Percentiles rank a stretch among this genome's conserved stretches.
phyloP scores from a whole-genome alignment of 2,329 filamentous ascomycete species.

The Fusarium goolgardi region DNA sequence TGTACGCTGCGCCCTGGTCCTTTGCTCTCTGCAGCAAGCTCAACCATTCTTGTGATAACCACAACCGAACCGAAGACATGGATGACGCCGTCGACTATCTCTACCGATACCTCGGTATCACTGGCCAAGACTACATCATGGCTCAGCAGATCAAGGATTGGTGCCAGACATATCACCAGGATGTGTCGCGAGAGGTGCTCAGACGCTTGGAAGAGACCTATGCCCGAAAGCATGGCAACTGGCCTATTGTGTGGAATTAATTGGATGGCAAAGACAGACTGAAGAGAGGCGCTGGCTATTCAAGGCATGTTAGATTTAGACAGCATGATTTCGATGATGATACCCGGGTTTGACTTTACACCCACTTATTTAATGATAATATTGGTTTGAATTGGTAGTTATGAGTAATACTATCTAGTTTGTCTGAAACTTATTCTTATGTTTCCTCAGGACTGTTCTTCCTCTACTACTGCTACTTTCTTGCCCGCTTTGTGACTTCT shows the following conservation, averaged over 20 bases:
- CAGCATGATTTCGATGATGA: conserved; percentile 25
- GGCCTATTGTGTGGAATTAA: conserved; percentile 34
- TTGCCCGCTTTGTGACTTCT: background rate
- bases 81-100: conserved; percentile 40
- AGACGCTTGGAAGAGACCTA: conserved; percentile 26
- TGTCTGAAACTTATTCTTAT: background rate
- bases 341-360: conserved; percentile 28
- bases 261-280: background rate
- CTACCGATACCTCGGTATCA: conserved; percentile 21
- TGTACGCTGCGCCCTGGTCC: conserved; percentile 40
- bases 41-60: conserved; percentile 33
- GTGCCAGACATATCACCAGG: conserved; percentile 36
- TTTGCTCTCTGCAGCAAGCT: conserved; percentile 41
- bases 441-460: background rate
- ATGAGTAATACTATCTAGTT: background rate
- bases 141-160: conserved; percentile 20
- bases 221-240: conserved; percentile 18
- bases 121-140: conserved; percentile 8
- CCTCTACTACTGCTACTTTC: background rate
- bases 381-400: conserved; percentile 5
- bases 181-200: conserved; percentile 25
- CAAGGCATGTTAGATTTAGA: conserved; percentile 15
- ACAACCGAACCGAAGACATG: conserved; percentile 37
- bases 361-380: conserved; percentile 31
- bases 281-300: background rate